Evolutionary conservation across 2,329 filamentous ascomycete genomes (phyloP).

Genomic region (Penicillium freii): DNA sequence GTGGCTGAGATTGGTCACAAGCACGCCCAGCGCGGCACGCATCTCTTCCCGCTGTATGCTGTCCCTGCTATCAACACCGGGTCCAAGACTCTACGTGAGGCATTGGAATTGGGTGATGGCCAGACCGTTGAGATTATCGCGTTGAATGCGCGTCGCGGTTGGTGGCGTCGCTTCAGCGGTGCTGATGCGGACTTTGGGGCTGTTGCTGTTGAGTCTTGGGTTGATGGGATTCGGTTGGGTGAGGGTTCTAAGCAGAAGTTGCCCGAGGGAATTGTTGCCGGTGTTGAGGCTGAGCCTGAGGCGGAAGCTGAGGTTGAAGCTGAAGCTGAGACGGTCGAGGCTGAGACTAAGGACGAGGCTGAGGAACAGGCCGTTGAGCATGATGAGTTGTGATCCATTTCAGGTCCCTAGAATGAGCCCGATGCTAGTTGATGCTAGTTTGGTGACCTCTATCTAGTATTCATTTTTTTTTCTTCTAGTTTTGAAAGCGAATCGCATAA

Average conservation of each 20-base stretch:
- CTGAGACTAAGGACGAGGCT: constrained; percentile 29
- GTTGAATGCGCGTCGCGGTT: constrained; percentile 77
- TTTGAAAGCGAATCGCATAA: constrained; percentile 6
- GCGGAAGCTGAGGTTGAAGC: constrained; percentile 39
- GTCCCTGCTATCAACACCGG: constrained; percentile 64
- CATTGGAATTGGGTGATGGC: constrained; percentile 59
- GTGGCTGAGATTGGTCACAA: constrained; percentile 75
- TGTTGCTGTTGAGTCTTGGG: constrained; percentile 73
- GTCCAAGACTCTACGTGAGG: constrained; percentile 54
- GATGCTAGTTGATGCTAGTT: neutral
- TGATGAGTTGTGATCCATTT: constrained; percentile 42
- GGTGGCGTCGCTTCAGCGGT: constrained; percentile 73
- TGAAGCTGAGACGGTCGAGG: constrained; percentile 20
- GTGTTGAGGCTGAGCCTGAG: constrained; percentile 18
- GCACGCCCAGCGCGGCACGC: constrained; percentile 63
- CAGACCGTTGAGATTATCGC: constrained; percentile 69
- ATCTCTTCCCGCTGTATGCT: constrained; percentile 80
- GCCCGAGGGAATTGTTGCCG: constrained; percentile 58
- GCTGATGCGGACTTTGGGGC: constrained; percentile 50
- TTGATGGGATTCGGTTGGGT: constrained; percentile 86
- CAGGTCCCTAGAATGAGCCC: neutral
- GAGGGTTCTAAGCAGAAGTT: constrained; percentile 78
- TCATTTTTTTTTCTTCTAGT: neutral
- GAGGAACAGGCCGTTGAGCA: constrained; percentile 45
- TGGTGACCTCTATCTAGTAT: neutral